Evolutionary conservation across 805 yeast genomes (phyloP), one percentile per base, ranked within the genome.

Genomic region (Cyberlindnera petersonii): DNA sequence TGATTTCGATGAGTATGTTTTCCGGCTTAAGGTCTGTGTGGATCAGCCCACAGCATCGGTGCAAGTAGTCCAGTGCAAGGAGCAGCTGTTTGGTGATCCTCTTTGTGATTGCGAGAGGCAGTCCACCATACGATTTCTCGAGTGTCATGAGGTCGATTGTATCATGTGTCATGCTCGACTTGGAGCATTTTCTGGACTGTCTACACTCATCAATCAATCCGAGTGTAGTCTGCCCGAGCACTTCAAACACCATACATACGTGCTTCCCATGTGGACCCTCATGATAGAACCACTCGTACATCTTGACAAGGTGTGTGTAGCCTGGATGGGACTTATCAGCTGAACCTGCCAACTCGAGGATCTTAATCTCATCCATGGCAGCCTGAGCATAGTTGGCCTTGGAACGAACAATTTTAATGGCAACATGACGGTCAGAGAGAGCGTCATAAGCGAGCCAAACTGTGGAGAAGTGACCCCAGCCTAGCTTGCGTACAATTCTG

Each of bases 21-120:
- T 82, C 89, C 2, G 89, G 88, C 58, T 83, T 83, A 35, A 83
- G 67, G 56, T 82, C 89, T 10, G 89, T 76, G 59, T 83, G 91
- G 28, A 81, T 79, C 9, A 80, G 65, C 3, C 84, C 84, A 57
- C 86, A 79, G 50, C 63, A 69, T 29, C 74, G 47, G 56, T 79
- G 86, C 47, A 79, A 60, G 50, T 72, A 77, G 55, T 78, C 81
- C 42, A 79, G 54, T 1, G 80, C 77, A 28, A 71, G 45, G 26
- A 78, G 61, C 27, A 78, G 52, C 55, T 79, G 85, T 44, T 68
- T 74, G 9, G 78, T 63, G 24, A 79, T 75, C 49, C 70, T 77
- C 55, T 75, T 74, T 7, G 75, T 81, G 31, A 74, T 53, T 11
- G 67, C 59, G 9, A 77, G 47, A 1, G 84, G 84, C 17, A 78